Evolutionary conservation across 2,329 filamentous ascomycete species (phyloP).

Genomic region (Xylaria sp.): DNA sequence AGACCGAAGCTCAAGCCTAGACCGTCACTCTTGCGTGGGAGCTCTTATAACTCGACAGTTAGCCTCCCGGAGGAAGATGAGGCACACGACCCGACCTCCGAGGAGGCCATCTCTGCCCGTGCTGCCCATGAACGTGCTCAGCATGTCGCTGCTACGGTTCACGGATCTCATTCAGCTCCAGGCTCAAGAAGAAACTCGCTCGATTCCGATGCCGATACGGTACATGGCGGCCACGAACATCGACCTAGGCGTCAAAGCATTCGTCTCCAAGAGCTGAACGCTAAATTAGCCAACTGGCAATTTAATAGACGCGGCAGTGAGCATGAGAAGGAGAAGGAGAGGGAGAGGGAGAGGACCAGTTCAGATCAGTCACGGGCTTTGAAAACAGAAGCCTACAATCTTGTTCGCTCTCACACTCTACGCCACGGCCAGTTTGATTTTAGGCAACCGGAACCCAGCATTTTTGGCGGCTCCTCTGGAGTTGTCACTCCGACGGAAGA

Average conservation of each 20-base stretch:
- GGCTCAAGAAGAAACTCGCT: conserved; percentile 52
- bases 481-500: conserved; percentile 50
- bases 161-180: conserved; percentile 52
- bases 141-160: conserved; percentile 56
- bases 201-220: conserved; percentile 52
- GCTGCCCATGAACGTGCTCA: conserved; percentile 58
- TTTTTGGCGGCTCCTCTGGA: conserved; percentile 37
- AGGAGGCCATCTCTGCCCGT: conserved; percentile 52
- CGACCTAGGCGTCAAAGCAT: conserved; percentile 46
- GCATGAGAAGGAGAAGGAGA: background rate
- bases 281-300: conserved; percentile 29
- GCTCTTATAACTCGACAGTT: conserved; percentile 54
- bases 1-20: conserved; percentile 48
- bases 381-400: conserved; percentile 55
- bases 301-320: conserved; percentile 17
- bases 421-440: conserved; percentile 40
- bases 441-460: conserved; percentile 29
- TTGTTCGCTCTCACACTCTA: conserved; percentile 57
- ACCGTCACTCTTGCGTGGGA: conserved; percentile 58
- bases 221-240: conserved; percentile 47
- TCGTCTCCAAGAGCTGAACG: conserved; percentile 49
- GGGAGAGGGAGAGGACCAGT: conserved; percentile 24
- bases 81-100: conserved; percentile 42
- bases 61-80: conserved; percentile 48
- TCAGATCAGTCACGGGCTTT: conserved; percentile 46